Evolutionary conservation across 108 stramenopile species (phyloP).

Genomic region (Epithemia pelagica): DNA sequence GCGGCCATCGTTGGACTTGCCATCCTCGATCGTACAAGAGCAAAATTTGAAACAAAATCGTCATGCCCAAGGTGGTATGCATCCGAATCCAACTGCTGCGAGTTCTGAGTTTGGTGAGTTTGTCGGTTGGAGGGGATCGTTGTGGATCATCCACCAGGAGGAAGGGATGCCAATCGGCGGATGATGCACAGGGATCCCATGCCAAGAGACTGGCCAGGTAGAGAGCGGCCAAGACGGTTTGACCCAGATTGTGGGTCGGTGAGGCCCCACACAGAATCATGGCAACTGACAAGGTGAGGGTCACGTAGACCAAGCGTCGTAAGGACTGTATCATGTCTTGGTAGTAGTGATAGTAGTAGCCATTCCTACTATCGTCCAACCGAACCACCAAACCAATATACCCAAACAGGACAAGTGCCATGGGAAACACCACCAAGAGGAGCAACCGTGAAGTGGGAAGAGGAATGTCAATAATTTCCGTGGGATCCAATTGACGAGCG

Average conservation of each 20-base stretch:
- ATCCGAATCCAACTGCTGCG: neutral
- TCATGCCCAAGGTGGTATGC: slow-evolving; percentile 19
- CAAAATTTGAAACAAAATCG: slow-evolving; percentile 37
- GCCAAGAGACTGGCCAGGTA: slow-evolving; percentile 1
- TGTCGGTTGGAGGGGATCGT: neutral
- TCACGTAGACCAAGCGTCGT: neutral
- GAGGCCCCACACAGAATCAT: slow-evolving; percentile 7
- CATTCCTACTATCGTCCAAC: too few species aligned
- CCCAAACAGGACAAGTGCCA: neutral
- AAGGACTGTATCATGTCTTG: too few species aligned
- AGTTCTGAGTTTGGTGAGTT: neutral
- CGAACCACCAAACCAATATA: too few species aligned
- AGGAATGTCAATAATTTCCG: slow-evolving; percentile 8
- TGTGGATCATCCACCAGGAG: neutral
- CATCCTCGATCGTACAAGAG: slow-evolving; percentile 49
- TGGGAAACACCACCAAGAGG: neutral
- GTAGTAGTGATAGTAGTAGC: too few species aligned
- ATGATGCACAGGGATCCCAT: neutral
- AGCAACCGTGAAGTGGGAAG: neutral
- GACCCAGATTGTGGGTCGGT: neutral
- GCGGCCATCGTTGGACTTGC: slow-evolving; percentile 67
- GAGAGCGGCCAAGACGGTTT: slow-evolving; percentile 3
- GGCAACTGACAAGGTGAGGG: too few species aligned
- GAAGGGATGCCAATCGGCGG: too few species aligned
- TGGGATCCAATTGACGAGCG: slow-evolving; percentile 9